A percentile compares a stretch with the other conserved stretches of the same genome.
Evolutionary conservation across 129 eudicot species (phyloP).

Genomic region (Flaveria sonorensis): DNA sequence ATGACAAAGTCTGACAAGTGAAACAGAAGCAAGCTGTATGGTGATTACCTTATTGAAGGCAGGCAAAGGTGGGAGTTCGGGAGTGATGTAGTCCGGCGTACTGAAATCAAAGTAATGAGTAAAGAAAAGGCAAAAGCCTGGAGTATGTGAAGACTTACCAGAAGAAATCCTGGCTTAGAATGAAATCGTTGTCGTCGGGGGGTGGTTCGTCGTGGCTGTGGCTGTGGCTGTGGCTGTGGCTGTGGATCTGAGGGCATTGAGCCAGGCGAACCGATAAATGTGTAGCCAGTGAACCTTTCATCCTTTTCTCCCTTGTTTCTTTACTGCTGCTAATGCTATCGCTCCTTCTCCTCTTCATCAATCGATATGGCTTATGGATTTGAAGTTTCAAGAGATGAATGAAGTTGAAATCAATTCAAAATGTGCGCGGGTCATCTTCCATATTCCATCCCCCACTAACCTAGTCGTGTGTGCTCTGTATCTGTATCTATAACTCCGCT

Average conservation of each 20-base stretch:
- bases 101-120: conserved; percentile 44
- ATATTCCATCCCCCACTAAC: too few relatives aligned
- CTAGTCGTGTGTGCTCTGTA: too few relatives aligned
- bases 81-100: conserved; percentile 94
- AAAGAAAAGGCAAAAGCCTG: too few relatives aligned
- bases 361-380: too few relatives aligned
- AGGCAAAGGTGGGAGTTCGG: conserved; percentile 53
- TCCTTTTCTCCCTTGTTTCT: conserved; percentile 16
- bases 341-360: conserved; percentile 53
- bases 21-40: too few relatives aligned
- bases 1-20: too few relatives aligned
- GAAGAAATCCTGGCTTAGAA: conserved; percentile 90
- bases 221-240: background rate
- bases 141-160: conserved; percentile 42
- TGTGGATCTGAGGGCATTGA: too few relatives aligned
- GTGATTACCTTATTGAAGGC: conserved; percentile 46
- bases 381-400: too few relatives aligned
- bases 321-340: conserved; percentile 16
- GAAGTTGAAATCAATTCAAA: too few relatives aligned
- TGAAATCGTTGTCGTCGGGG: conserved; percentile 43
- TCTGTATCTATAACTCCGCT: too few relatives aligned
- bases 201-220: background rate
- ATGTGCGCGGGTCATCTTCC: too few relatives aligned
- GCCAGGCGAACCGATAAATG: conserved; percentile 32
- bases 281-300: conserved; percentile 48